phyloP scores from a whole-genome alignment of 2,329 filamentous ascomycete genomes.

The Microcyclosporella mali region DNA sequence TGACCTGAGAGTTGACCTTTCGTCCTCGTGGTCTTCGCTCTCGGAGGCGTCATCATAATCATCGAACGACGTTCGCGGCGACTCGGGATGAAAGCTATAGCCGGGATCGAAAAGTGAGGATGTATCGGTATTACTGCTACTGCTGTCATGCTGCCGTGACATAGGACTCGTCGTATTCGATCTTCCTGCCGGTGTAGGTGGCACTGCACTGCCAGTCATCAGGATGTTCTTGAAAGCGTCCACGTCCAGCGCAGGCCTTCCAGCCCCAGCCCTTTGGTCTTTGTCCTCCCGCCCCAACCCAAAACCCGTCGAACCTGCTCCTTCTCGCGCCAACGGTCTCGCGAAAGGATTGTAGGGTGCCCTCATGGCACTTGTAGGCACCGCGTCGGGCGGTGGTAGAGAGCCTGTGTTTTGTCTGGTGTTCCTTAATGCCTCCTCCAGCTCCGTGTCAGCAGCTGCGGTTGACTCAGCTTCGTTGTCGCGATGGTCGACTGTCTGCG shows the following conservation, averaged over 20 bases:
- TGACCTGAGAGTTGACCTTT: slow-evolving; percentile 26
- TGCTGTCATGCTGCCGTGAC: slow-evolving; percentile 28
- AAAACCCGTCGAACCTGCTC: slow-evolving; percentile 2
- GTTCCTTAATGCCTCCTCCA: slow-evolving; percentile 19
- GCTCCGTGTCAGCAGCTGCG: slow-evolving; percentile 17
- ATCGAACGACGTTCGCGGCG: slow-evolving; percentile 52
- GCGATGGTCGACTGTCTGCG: slow-evolving; percentile 13
- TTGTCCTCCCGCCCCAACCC: slow-evolving; percentile 6
- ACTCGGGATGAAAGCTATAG: slow-evolving; percentile 40
- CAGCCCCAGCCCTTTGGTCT: slow-evolving; percentile 7
- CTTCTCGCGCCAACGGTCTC: slow-evolving; percentile 24
- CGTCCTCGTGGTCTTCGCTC: slow-evolving; percentile 38
- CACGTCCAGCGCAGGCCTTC: slow-evolving; percentile 55
- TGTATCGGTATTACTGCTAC: slow-evolving; percentile 49
- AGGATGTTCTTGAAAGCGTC: slow-evolving; percentile 69
- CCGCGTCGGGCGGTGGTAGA: slow-evolving; percentile 8
- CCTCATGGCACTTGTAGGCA: slow-evolving; percentile 7
- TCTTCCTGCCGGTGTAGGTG: slow-evolving; percentile 15
- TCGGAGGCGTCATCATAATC: slow-evolving; percentile 29
- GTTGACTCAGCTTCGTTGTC: slow-evolving; percentile 18
- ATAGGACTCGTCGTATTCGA: slow-evolving; percentile 16
- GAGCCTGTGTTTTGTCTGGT: slow-evolving; percentile 19
- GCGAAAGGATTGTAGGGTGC: slow-evolving; percentile 33
- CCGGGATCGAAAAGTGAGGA: slow-evolving; percentile 51
- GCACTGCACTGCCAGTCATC: slow-evolving; percentile 57